These are phyloP conservation scores for Aspergillus ostianus DNA, from an alignment of 495 filamentous ascomycete species.

Conservation along the genomic window DNA sequence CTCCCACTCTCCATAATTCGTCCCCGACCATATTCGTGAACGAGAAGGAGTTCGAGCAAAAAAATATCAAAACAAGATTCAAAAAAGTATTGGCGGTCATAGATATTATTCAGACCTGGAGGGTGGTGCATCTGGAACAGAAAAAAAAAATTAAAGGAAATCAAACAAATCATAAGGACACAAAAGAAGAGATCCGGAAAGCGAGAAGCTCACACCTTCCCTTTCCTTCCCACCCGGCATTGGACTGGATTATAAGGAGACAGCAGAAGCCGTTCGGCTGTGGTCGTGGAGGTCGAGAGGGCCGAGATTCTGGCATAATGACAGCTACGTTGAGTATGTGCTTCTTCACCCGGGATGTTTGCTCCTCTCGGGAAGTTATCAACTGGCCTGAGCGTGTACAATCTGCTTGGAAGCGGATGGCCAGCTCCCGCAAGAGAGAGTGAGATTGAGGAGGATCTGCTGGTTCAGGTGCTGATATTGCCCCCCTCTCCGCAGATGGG, in stretches of 20 bases:
- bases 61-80: slow-evolving; percentile 8
- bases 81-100: background rate
- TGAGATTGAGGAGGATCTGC: slow-evolving; percentile 19
- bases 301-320: slow-evolving; percentile 40
- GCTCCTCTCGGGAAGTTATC: slow-evolving; percentile 16
- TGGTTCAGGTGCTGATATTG: slow-evolving; percentile 45
- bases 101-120: background rate
- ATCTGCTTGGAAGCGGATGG: slow-evolving; percentile 5
- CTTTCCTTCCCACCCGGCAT: background rate
- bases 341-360: slow-evolving; percentile 27
- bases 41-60: background rate
- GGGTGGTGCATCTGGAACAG: background rate
- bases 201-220: background rate
- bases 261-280: slow-evolving; percentile 21
- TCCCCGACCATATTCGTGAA: background rate
- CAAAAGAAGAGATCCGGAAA: background rate
- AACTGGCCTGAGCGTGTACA: slow-evolving; percentile 10
- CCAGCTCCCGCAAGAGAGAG: slow-evolving; percentile 9
- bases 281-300: slow-evolving; percentile 34
- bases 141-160: slow-evolving; percentile 1
- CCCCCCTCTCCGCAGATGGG: slow-evolving; percentile 40
- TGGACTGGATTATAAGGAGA: slow-evolving; percentile 17
- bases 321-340: slow-evolving; percentile 51
- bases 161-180: background rate
- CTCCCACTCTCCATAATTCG: slow-evolving; percentile 4